Conservation (phyloP, 176 grass and related monocot genomes). For the Oryza coarctata region DNA sequence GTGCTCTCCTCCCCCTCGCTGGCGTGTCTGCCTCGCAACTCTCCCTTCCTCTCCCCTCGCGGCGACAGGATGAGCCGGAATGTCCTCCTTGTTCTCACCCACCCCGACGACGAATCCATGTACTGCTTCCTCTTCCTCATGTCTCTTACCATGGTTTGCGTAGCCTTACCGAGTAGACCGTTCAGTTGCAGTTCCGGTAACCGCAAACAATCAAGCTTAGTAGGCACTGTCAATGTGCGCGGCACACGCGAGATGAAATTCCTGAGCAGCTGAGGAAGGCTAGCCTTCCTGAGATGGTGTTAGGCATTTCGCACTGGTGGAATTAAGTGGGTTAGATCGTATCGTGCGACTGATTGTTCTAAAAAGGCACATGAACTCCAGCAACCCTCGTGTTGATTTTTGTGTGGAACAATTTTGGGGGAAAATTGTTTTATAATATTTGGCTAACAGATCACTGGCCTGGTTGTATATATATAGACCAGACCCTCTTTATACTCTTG, state of each 20-base stretch:
- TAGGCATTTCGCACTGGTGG: not conserved
- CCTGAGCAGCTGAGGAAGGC: not conserved
- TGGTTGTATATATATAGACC: too few relatives aligned
- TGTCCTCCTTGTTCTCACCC: conserved; percentile 72
- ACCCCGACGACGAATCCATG: conserved; percentile 99
- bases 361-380: not conserved
- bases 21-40: conserved; percentile 20
- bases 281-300: not conserved
- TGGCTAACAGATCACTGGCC: too few relatives aligned
- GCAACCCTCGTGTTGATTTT: not conserved
- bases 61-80: conserved; percentile 52
- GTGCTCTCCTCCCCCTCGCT: conserved; percentile 28
- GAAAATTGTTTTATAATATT: too few relatives aligned
- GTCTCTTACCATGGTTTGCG: not conserved
- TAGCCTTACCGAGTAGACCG: not conserved
- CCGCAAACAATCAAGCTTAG: not conserved
- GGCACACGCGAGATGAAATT: not conserved
- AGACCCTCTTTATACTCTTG: too few relatives aligned
- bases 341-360: too few relatives aligned
- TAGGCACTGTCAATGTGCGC: not conserved
- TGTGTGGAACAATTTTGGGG: not conserved
- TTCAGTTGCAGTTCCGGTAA: not conserved
- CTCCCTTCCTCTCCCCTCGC: conserved; percentile 14
- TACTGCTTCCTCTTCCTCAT: not conserved
- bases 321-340: not conserved